Base-by-base conservation (phyloP, 2,329 filamentous ascomycete species). In the Sordariomycetes sp. region DNA sequence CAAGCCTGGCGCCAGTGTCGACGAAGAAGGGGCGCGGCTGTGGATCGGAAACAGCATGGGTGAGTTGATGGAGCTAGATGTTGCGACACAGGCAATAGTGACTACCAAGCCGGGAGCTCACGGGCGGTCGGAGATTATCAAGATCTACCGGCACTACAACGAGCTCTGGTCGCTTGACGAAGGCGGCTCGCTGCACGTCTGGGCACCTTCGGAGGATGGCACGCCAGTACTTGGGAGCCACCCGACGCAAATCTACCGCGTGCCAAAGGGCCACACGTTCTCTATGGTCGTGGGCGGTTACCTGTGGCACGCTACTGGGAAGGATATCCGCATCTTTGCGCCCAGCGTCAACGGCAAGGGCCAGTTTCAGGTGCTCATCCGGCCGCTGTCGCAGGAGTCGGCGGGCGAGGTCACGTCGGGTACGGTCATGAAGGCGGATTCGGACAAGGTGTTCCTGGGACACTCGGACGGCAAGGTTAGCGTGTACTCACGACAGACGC, bases 91-190 rank as follows among this genome's bases (percentile, higher is more conserved):
- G 65, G 82, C 79, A 39, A 76, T 96, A 52, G 76, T 89, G 15
- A 76, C 79, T 32, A 86, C 79, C 20, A 89, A 87, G 64, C 72
- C 80, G 2, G 83, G 77, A 55, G 87, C 88, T 2, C 94, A 97
- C 64, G 82, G 84, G 8, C 83, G 89, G 50, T 79, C 84, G 60
- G 89, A 95, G 63, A 80, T 99, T 55, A 81, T 89, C 61, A 89
- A 85, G 64, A 95, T 99, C 50, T 87, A 89, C 66, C 84, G 94
- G 45, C 87, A 95, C 68, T 86, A 83, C 61, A 89, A 90, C 62
- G 89, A 96, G 65, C 81, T 99, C 68, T 99, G 94, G 94, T 91
- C 91, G 0, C 70, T 99, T 53, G 94, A 97, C 67, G 91, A 96
- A 61, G 84, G 87, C 53, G 94, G 94, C 12, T 88, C 87, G 52